Conservation (phyloP, 192 early-diverging fungal genomes). For the Linnemannia schmuckeri region DNA sequence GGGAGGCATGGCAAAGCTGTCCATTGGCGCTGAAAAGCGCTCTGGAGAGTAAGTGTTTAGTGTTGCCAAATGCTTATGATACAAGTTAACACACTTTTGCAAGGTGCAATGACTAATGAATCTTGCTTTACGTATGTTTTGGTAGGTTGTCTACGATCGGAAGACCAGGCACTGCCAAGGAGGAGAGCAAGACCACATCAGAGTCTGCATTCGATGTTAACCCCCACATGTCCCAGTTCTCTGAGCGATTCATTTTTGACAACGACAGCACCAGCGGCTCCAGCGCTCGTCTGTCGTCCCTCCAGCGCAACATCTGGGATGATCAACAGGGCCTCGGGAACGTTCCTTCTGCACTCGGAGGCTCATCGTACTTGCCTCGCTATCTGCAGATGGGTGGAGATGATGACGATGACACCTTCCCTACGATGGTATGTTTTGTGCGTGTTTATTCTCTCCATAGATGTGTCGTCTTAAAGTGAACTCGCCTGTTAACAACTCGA, state of each 20-base stretch:
- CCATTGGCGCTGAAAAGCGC: constrained; percentile 53
- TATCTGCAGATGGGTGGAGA: constrained; percentile 56
- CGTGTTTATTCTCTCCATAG: neutral
- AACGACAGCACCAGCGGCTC: constrained; percentile 41
- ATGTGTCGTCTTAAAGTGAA: neutral
- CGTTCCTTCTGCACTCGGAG: constrained; percentile 30
- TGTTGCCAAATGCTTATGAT: neutral
- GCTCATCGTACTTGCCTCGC: constrained; percentile 54
- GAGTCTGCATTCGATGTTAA: constrained; percentile 50
- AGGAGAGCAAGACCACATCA: constrained; percentile 34
- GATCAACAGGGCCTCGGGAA: constrained; percentile 41
- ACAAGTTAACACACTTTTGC: neutral
- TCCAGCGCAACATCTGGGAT: constrained; percentile 51
- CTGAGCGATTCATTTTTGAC: constrained; percentile 61
- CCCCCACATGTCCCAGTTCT: constrained; percentile 57
- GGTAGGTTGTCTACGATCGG: constrained; percentile 47
- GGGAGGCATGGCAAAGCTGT: constrained; percentile 56
- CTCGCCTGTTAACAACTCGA: neutral
- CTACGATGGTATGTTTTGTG: constrained; percentile 51
- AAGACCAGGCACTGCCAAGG: constrained; percentile 20
- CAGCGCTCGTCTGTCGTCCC: constrained; percentile 17
- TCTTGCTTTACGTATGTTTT: neutral
- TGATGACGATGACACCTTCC: constrained; percentile 60
- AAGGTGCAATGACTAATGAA: neutral
- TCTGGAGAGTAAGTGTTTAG: constrained; percentile 39